Evolutionary conservation across 2,329 filamentous ascomycete species (phyloP).

Genomic region (Penicillium sp.): DNA sequence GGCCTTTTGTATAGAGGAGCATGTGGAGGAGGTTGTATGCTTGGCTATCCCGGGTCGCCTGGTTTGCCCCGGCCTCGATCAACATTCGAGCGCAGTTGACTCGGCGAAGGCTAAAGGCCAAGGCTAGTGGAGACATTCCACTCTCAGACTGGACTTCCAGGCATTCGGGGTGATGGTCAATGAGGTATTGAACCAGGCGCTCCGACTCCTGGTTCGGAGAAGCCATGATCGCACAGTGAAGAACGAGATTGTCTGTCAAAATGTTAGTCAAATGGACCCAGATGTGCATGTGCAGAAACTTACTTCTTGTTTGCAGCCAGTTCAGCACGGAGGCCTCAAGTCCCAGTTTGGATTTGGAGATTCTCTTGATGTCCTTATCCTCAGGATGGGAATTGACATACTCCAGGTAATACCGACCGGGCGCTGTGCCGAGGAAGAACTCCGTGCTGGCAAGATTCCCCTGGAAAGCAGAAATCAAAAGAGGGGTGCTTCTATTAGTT

Average conservation of each 20-base stretch:
- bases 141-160: slow-evolving; percentile 55
- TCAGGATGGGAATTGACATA: slow-evolving; percentile 53
- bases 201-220: slow-evolving; percentile 43
- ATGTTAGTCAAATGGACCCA: neutral
- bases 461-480: slow-evolving; percentile 32
- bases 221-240: slow-evolving; percentile 63
- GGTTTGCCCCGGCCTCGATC: slow-evolving; percentile 65
- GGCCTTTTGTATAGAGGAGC: slow-evolving; percentile 38
- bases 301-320: slow-evolving; percentile 47
- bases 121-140: slow-evolving; percentile 54
- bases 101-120: slow-evolving; percentile 56
- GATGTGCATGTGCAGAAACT: slow-evolving; percentile 30
- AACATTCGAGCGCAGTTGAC: slow-evolving; percentile 52
- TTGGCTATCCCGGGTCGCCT: slow-evolving; percentile 57
- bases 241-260: slow-evolving; percentile 47
- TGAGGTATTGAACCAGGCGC: slow-evolving; percentile 61
- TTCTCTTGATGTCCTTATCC: slow-evolving; percentile 58
- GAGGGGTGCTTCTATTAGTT: slow-evolving; percentile 20
- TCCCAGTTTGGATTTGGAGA: slow-evolving; percentile 58
- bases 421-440: slow-evolving; percentile 72
- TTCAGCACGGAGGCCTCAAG: slow-evolving; percentile 60
- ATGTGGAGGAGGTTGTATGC: slow-evolving; percentile 68
- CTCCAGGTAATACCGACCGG: slow-evolving; percentile 63
- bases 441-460: slow-evolving; percentile 65
- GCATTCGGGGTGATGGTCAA: slow-evolving; percentile 58